Conservation (phyloP, 2,329 filamentous ascomycete genomes). For the Colletotrichum abscissum region DNA sequence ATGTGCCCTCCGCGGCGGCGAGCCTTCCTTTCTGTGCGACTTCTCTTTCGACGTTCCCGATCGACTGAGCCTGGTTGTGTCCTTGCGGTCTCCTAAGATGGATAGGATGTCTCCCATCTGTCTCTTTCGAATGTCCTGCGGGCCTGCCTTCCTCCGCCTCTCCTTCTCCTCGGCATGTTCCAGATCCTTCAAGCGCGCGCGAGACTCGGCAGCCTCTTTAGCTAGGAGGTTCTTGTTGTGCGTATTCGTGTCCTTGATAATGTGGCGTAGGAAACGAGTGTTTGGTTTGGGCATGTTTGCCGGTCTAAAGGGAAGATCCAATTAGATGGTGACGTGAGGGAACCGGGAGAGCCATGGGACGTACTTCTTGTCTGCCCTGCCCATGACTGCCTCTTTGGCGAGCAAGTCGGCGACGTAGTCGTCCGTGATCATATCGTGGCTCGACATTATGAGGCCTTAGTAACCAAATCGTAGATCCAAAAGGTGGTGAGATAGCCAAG, state of each 20-base stretch:
- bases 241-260: constrained; percentile 87
- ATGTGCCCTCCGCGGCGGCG: constrained; percentile 12
- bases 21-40: not conserved
- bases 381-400: constrained; percentile 81
- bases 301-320: constrained; percentile 58
- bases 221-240: constrained; percentile 90
- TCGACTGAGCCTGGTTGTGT: constrained; percentile 31
- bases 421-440: constrained; percentile 71
- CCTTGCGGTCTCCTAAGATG: constrained; percentile 58
- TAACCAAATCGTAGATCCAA: not conserved
- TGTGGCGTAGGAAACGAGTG: constrained; percentile 86
- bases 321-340: constrained; percentile 10
- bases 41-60: constrained; percentile 26
- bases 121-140: constrained; percentile 64
- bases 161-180: constrained; percentile 60
- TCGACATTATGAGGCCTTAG: constrained; percentile 47
- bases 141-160: constrained; percentile 56
- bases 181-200: constrained; percentile 74
- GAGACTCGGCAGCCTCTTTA: constrained; percentile 84
- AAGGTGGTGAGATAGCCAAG: not conserved
- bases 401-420: constrained; percentile 86
- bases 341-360: constrained; percentile 35
- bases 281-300: constrained; percentile 85
- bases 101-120: constrained; percentile 72
- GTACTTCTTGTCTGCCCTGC: constrained; percentile 68